These are phyloP conservation scores for Thelephora ganbajun DNA, from an alignment of 768 basidiomycete species.

Conservation along the genomic window DNA sequence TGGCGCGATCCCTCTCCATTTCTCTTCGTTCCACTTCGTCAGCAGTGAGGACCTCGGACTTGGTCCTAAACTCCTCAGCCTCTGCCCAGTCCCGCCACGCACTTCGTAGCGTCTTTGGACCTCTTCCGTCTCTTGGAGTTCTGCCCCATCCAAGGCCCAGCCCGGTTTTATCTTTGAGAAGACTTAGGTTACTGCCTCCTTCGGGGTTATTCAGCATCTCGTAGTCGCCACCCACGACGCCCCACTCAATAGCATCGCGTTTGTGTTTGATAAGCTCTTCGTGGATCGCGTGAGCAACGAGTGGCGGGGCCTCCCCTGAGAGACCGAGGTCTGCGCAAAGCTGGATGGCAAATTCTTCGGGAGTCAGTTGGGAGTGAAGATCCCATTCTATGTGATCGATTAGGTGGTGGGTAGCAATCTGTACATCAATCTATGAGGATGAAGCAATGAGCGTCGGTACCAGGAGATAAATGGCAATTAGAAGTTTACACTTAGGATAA, in stretches of 20 bases:
- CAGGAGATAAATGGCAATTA: constrained; percentile 1
- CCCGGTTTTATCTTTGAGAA: constrained; percentile 74
- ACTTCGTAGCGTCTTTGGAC: constrained; percentile 69
- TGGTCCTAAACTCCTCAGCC: constrained; percentile 79
- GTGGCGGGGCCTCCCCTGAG: constrained; percentile 73
- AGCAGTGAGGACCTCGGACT: constrained; percentile 70
- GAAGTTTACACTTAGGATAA: constrained; percentile 57
- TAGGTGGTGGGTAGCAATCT: constrained; percentile 83
- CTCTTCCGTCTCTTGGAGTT: constrained; percentile 65
- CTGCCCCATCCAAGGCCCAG: constrained; percentile 63
- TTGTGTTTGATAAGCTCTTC: constrained; percentile 95
- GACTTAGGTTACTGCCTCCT: constrained; percentile 35
- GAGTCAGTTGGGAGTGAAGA: constrained; percentile 82
- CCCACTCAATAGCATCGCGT: constrained; percentile 90
- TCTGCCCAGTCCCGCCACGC: constrained; percentile 96
- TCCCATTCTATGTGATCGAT: constrained; percentile 99
- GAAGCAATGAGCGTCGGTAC: neutral
- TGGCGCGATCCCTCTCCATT: constrained; percentile 75
- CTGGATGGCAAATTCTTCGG: constrained; percentile 67
- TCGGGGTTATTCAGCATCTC: constrained; percentile 13
- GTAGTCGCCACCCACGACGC: constrained; percentile 54
- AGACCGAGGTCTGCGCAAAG: constrained; percentile 83
- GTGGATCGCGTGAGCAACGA: constrained; percentile 87
- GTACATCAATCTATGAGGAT: constrained; percentile 75
- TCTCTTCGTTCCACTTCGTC: constrained; percentile 91